Evolutionary conservation across 768 basidiomycete species (phyloP), one percentile per base, ranked within the genome.

Genomic region (Tulasnella sp.): DNA sequence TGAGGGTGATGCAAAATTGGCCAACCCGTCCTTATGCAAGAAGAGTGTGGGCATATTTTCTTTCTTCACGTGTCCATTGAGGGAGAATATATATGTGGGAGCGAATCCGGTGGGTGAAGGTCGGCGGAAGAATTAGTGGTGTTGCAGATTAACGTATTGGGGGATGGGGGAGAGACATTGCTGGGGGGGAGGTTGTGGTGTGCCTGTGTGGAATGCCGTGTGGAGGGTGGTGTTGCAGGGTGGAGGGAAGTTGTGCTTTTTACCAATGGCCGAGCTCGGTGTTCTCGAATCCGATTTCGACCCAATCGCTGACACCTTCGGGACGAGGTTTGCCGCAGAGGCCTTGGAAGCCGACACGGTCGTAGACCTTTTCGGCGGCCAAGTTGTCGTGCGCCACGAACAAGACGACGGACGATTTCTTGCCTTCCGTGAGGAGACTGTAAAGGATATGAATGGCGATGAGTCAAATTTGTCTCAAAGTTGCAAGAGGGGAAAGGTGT

Each of bases 201-300:
- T 20, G 51, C n/a, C 23, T n/a, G 51, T 20, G 51, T 20, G 51
- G 51, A 20, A 51, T 51, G 51, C 23, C 1, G 70, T 7, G 51
- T 44, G 20, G 51, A n/a, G 20, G 51, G 6, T 20, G 51, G 51
- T 1, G 42, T 16, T 7, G 35, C 35, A 35, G 35, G 35, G n/a
- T n/a, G 35, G 35, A 35, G 35, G 55, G 23, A 9, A 16, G 46
- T 23, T 51, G 61, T 67, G 61, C 11, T 3, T 67, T 46, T 81
- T 77, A 93, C 92, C 93, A 94, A 81, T 91, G 90, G 1, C 92
- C 93, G 20, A 91, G 85, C 5, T 84, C 80, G 23, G 79, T 75
- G 32, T 83, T 85, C 80, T 90, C 86, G 77, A 92, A 92, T 10
- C 91, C 92, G 71, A 91, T 83, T 77, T 93, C 92, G 11, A 89